phyloP scores from a whole-genome alignment of 129 eudicot species.

The Lactuca saligna region DNA sequence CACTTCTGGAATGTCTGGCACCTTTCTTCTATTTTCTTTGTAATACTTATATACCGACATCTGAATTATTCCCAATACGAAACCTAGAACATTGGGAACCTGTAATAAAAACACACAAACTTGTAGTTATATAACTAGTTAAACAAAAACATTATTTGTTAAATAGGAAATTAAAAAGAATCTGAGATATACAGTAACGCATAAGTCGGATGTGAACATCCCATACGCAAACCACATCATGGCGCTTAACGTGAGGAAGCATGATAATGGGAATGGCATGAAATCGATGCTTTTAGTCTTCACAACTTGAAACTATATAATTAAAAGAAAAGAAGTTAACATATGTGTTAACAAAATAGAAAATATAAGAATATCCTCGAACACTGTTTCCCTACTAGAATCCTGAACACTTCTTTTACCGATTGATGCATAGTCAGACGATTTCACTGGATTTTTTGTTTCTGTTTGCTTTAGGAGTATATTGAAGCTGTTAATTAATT shows the following conservation, averaged over 20 bases:
- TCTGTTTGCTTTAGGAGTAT: no score
- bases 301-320: constrained; percentile 57
- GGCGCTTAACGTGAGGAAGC: constrained; percentile 75
- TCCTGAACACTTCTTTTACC: no score
- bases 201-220: constrained; percentile 45
- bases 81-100: constrained; percentile 75
- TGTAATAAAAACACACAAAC: constrained; percentile 14
- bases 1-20: constrained; percentile 14
- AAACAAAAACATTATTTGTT: neutral
- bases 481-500: neutral
- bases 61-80: constrained; percentile 62
- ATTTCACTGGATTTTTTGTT: no score
- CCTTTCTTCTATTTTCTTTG: constrained; percentile 29
- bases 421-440: no score
- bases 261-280: constrained; percentile 86
- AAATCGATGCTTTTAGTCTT: constrained; percentile 67
- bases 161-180: neutral
- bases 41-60: constrained; percentile 55
- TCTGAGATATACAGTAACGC: constrained; percentile 49
- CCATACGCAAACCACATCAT: constrained; percentile 78
- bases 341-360: neutral
- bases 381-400: no score
- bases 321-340: neutral
- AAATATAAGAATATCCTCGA: neutral
- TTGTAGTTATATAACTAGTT: neutral